These are phyloP conservation scores for Wickerhamiella bombiphila DNA, from an alignment of 805 yeast genomes.

Conservation along the genomic window DNA sequence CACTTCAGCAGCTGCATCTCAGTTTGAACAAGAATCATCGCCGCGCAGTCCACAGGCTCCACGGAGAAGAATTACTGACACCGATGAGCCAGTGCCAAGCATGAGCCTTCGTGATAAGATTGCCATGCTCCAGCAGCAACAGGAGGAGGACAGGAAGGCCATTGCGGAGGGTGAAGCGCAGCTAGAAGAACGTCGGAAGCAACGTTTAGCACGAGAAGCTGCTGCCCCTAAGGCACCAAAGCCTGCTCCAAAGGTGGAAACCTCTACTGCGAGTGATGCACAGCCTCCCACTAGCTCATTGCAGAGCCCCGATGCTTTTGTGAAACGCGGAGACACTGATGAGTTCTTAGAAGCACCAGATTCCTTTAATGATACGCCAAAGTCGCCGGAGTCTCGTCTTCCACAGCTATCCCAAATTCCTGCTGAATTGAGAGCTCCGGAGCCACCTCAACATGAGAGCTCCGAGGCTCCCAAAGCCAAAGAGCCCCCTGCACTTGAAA, in stretches of 20 bases:
- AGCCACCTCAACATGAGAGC: too few species aligned
- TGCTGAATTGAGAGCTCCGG: too few species aligned
- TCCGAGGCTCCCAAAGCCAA: too few species aligned
- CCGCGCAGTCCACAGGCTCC: slow-evolving; percentile 15
- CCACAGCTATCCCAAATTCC: neutral
- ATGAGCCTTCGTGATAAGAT: slow-evolving; percentile 78
- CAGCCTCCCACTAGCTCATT: too few species aligned
- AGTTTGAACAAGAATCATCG: slow-evolving; percentile 14
- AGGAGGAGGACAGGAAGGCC: slow-evolving; percentile 21
- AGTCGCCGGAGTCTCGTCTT: neutral
- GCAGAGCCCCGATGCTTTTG: neutral
- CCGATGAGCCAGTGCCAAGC: slow-evolving; percentile 41
- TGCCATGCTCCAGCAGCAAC: slow-evolving; percentile 66
- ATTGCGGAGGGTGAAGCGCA: slow-evolving; percentile 5
- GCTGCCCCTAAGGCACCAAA: neutral
- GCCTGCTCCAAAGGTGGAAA: neutral
- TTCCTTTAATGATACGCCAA: neutral
- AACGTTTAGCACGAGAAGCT: too few species aligned
- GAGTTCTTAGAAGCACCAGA: too few species aligned
- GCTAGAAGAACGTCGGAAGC: slow-evolving; percentile 1
- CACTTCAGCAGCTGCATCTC: slow-evolving; percentile 23
- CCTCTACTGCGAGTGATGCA: neutral
- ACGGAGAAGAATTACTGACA: slow-evolving; percentile 10
- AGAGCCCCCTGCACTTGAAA: neutral
- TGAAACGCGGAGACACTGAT: neutral